Evolutionary conservation across 352 stramenopile genomes (phyloP), one percentile per base, ranked within the genome.

Genomic region (Pythium rishiriense): DNA sequence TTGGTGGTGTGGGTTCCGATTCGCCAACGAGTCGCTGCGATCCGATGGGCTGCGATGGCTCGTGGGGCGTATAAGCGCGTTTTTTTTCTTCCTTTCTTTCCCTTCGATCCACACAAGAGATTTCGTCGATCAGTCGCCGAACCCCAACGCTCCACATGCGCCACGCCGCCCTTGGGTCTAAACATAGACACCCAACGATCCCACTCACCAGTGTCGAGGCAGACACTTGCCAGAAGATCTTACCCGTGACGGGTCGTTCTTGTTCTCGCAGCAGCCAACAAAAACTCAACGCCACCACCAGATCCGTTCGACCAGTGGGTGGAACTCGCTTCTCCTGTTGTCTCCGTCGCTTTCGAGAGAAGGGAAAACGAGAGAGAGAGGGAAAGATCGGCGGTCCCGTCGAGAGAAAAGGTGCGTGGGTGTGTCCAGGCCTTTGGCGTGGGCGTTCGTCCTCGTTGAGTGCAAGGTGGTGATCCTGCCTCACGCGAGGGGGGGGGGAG

Each of bases 61-160:
- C 33, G 33, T 4, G 11, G 33, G 33, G 11, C n/a, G 14, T 12
- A 17, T 43, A 12, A 25, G 22, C 11, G 28, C 35, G 22, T 31
- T 48, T 57, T n/a, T n/a, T n/a, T n/a, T n/a, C n/a, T n/a, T n/a
- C n/a, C n/a, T n/a, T n/a, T n/a, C n/a, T n/a, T n/a, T n/a, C n/a
- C n/a, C 50, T 65, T 70, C 55, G 64, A 56, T 42, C 48, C 49
- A 70, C 52, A 60, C 55, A 42, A 60, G 63, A 53, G 41, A 53
- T 39, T 70, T 70, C 63, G 55, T 56, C 48, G 63, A 70, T 70
- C 63, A 70, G 55, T 70, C 56, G 62, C 53, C 31, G 62, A 68
- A 68, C 43, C 25, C 43, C 56, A 45, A 61, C 14, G 39, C 52
- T 7, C n/a, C 6, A 25, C 59, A 60, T 45, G 31, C 48, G 28